These are phyloP conservation scores for Fusarium verrucosum DNA, from an alignment of 2,329 filamentous ascomycete genomes.

Conservation along the genomic window DNA sequence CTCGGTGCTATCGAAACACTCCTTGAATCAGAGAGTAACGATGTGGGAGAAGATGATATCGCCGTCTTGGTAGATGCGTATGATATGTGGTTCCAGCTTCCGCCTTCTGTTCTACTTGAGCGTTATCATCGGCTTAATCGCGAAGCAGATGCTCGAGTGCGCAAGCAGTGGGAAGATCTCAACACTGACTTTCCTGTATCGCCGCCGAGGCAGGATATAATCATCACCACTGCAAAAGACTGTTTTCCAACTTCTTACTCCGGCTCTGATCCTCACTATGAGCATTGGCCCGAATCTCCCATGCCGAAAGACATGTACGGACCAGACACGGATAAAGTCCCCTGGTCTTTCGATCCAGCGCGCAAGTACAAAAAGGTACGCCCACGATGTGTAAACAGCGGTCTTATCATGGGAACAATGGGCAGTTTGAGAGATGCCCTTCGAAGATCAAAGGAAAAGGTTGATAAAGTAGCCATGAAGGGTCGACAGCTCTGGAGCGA, in stretches of 20 bases:
- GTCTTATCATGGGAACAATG: conserved; percentile 51
- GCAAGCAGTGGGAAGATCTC: conserved; percentile 37
- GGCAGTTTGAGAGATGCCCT: conserved; percentile 41
- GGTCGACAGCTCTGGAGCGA: conserved; percentile 53
- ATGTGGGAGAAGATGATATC: conserved; percentile 46
- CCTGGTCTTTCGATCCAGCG: conserved; percentile 46
- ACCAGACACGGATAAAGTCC: conserved; percentile 44
- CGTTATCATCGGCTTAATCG: conserved; percentile 50
- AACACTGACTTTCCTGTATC: conserved; percentile 43
- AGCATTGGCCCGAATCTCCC: conserved; percentile 51
- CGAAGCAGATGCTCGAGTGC: conserved; percentile 46
- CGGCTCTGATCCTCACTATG: conserved; percentile 49
- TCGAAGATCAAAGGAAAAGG: conserved; percentile 44
- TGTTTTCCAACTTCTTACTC: conserved; percentile 48
- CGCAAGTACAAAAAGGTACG: conserved; percentile 48
- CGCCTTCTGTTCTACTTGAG: conserved; percentile 50
- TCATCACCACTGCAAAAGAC: conserved; percentile 50
- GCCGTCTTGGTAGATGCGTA: conserved; percentile 52
- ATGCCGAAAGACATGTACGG: conserved; percentile 50
- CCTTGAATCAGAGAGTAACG: conserved; percentile 27
- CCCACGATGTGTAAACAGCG: conserved; percentile 50
- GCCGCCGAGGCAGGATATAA: conserved; percentile 46
- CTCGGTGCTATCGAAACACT: conserved; percentile 46
- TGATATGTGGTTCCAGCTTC: conserved; percentile 54
- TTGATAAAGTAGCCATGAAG: conserved; percentile 39